Evolutionary conservation across 1,284 basidiomycete species (phyloP).

Genomic region (Tilletia horrida): DNA sequence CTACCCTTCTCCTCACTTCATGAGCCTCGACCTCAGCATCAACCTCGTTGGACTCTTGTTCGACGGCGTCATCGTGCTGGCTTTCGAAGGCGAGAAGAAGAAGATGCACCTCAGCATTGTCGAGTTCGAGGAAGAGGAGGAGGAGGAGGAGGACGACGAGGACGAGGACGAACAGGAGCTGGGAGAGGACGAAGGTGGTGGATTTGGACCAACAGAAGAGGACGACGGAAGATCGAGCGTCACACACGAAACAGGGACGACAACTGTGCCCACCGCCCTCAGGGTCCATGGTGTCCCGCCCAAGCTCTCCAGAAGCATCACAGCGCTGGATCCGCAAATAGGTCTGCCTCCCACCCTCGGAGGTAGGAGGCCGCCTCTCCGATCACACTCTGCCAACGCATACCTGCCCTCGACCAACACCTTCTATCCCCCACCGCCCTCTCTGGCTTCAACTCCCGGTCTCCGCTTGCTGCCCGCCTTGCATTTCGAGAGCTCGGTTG

Average conservation of each 20-base stretch:
- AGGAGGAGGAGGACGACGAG: slow-evolving; percentile 5
- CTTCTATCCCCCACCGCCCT: background rate
- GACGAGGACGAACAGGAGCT: slow-evolving; percentile 6
- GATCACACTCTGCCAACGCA: background rate
- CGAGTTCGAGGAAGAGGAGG: slow-evolving; percentile 58
- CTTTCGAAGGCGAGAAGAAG: slow-evolving; percentile 75
- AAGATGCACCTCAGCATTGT: slow-evolving; percentile 83
- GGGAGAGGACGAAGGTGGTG: background rate
- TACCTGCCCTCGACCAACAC: background rate
- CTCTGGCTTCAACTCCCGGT: slow-evolving; percentile 57
- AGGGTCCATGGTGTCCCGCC: background rate
- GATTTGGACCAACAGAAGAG: background rate
- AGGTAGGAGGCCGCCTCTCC: background rate
- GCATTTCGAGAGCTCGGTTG: slow-evolving; percentile 92
- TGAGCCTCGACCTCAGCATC: slow-evolving; percentile 89
- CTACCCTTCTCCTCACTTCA: slow-evolving; percentile 89
- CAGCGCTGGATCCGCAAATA: background rate
- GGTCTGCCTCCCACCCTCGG: slow-evolving; percentile 4
- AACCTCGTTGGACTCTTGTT: slow-evolving; percentile 83
- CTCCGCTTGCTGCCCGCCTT: slow-evolving; percentile 83
- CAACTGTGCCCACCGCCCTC: background rate
- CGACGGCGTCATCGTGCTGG: slow-evolving; percentile 79
- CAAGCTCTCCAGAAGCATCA: background rate
- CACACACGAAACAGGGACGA: background rate
- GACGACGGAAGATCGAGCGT: background rate